Conservation (phyloP, 192 early-diverging fungal genomes). For the Linnemannia elongata region DNA sequence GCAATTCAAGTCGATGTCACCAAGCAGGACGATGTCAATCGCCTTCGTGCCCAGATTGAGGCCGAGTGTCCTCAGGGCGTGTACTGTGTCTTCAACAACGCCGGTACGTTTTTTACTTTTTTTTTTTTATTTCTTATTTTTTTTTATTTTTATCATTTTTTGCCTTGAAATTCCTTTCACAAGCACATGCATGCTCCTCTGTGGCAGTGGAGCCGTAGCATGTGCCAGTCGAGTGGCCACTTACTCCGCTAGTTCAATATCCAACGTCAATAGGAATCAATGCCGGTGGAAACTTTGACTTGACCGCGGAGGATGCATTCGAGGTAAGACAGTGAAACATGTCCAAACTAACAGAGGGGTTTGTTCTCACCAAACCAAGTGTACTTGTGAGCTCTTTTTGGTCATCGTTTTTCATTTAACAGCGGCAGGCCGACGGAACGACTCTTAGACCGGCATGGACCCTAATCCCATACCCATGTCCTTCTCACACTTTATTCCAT, state of each 20-base stretch:
- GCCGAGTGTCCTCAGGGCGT: constrained; percentile 54
- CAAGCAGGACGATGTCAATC: constrained; percentile 48
- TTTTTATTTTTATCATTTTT: too few relatives aligned
- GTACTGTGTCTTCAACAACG: constrained; percentile 53
- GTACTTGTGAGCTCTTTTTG: not conserved
- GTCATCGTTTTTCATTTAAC: too few relatives aligned
- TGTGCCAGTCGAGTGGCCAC: not conserved
- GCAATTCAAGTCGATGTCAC: constrained; percentile 51
- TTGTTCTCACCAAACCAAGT: not conserved
- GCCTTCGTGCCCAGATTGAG: constrained; percentile 42
- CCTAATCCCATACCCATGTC: not conserved
- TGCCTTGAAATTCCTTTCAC: not conserved
- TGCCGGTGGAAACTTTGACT: constrained; percentile 52
- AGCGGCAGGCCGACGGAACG: not conserved
- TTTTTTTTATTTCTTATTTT: not conserved
- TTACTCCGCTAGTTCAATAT: not conserved
- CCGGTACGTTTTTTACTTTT: constrained; percentile 32
- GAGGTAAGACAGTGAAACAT: constrained; percentile 16
- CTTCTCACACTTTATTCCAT: not conserved
- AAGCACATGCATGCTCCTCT: not conserved
- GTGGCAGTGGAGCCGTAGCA: not conserved
- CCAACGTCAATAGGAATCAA: constrained; percentile 25
- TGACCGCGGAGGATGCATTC: constrained; percentile 37
- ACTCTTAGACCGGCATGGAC: not conserved
- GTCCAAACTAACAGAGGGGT: not conserved